A percentile compares a stretch with the other conserved stretches of the same genome.
Evolutionary conservation across 371 early-diverging fungal species (phyloP).

Genomic region (Mortierella sp.): DNA sequence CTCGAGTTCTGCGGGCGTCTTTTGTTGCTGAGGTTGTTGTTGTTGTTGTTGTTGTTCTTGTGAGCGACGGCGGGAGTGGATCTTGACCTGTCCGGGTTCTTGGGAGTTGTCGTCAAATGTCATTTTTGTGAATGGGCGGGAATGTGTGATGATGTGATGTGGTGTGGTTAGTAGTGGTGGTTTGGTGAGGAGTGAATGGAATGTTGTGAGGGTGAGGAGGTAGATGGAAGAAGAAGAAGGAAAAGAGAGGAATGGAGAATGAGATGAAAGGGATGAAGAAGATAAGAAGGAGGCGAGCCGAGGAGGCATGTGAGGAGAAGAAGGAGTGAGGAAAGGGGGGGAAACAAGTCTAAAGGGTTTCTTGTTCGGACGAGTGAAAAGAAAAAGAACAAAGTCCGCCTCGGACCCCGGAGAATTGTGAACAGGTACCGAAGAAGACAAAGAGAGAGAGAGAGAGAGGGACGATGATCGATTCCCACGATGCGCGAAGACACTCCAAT

Average conservation of each 20-base stretch:
- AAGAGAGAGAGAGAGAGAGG: not conserved
- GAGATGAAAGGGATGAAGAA: not conserved
- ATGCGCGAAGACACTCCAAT: too few relatives aligned
- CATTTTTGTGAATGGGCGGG: conserved; percentile 12
- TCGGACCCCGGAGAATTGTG: not conserved
- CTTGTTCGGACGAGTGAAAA: too few relatives aligned
- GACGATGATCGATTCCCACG: too few relatives aligned
- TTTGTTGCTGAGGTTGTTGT: conserved; percentile 13
- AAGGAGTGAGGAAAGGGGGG: not conserved
- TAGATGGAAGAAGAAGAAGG: too few relatives aligned
- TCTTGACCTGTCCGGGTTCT: conserved; percentile 46
- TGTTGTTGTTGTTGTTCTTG: not conserved
- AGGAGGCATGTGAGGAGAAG: not conserved
- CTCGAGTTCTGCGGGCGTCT: conserved; percentile 52
- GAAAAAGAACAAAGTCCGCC: not conserved
- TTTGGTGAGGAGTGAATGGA: too few relatives aligned
- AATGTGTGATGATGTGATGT: not conserved
- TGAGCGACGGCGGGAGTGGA: conserved; percentile 22
- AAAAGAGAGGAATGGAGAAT: too few relatives aligned
- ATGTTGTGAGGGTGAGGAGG: too few relatives aligned
- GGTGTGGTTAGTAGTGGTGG: too few relatives aligned
- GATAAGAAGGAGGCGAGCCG: not conserved
- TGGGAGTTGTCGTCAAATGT: conserved; percentile 5
- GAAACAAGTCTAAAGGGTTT: too few relatives aligned
- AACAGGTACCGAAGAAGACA: not conserved